Percentiles rank a stretch among this genome's conserved stretches.
Conservation (phyloP, 306 rosid species). For the Quercus gilva region DNA sequence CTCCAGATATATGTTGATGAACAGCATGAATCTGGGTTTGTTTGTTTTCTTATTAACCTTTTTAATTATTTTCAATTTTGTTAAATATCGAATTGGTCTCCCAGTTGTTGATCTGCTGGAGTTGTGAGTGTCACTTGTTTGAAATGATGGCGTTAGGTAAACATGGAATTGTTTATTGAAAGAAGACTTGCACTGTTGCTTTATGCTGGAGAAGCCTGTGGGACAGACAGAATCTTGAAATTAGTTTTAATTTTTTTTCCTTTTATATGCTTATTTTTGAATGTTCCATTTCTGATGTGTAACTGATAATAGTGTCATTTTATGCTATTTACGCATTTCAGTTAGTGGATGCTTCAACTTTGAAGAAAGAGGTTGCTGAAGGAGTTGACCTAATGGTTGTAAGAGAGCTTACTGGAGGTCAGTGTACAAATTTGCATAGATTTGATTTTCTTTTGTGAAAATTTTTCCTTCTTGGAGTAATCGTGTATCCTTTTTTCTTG, state of each 20-base stretch:
- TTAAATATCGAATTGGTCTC: neutral
- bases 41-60: neutral
- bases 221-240: neutral
- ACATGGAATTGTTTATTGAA: neutral
- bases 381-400: constrained; percentile 95
- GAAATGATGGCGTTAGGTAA: neutral
- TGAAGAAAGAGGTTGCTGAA: constrained; percentile 82
- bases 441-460: neutral
- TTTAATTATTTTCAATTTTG: neutral
- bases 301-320: neutral
- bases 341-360: constrained; percentile 89
- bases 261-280: neutral
- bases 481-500: neutral
- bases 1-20: neutral
- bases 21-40: neutral
- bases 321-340: constrained; percentile 25
- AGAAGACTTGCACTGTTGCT: neutral
- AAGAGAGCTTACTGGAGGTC: constrained; percentile 96
- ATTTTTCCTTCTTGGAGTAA: neutral
- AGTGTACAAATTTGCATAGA: constrained; percentile 9
- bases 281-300: neutral
- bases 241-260: neutral
- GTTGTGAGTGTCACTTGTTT: neutral
- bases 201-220: neutral
- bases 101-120: constrained; percentile 1